Conservation (phyloP, 208 protist genomes). For the Entamoeba invadens region DNA sequence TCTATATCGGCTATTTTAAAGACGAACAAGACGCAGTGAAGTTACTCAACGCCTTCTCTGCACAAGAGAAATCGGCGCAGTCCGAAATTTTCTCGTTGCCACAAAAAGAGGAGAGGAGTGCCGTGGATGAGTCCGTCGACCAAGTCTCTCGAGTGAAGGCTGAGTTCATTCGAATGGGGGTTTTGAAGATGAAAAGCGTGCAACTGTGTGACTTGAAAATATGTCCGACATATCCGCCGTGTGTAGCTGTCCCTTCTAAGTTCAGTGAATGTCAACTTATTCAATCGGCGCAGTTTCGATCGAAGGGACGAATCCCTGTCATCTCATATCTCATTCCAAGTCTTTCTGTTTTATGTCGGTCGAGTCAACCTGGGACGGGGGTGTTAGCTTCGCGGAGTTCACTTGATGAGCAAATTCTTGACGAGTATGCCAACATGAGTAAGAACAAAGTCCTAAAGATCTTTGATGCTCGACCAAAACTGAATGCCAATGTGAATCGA, state of each 20-base stretch:
- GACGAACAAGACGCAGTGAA: neutral
- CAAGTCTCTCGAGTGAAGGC: neutral
- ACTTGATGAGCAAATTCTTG: neutral
- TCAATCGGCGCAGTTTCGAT: neutral
- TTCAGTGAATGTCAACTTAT: neutral
- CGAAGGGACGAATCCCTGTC: neutral
- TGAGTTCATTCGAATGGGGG: neutral
- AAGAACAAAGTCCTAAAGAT: neutral
- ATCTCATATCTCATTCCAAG: neutral
- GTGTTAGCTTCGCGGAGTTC: neutral
- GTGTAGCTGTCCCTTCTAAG: neutral
- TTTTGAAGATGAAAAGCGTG: neutral
- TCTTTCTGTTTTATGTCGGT: neutral
- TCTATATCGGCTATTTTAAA: neutral
- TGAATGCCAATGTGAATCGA: neutral
- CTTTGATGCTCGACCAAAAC: slow-evolving; percentile 2
- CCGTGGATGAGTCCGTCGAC: too few species aligned
- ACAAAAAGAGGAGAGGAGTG: neutral
- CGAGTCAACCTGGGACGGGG: neutral
- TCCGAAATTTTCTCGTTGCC: neutral
- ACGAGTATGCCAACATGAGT: neutral
- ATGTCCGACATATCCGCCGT: slow-evolving; percentile 5
- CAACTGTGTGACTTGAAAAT: neutral
- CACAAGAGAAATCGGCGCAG: neutral
- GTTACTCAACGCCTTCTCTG: neutral